These are phyloP conservation scores for Wallemia ichthyophaga DNA, from an alignment of 1,284 basidiomycete species.

Conservation along the genomic window DNA sequence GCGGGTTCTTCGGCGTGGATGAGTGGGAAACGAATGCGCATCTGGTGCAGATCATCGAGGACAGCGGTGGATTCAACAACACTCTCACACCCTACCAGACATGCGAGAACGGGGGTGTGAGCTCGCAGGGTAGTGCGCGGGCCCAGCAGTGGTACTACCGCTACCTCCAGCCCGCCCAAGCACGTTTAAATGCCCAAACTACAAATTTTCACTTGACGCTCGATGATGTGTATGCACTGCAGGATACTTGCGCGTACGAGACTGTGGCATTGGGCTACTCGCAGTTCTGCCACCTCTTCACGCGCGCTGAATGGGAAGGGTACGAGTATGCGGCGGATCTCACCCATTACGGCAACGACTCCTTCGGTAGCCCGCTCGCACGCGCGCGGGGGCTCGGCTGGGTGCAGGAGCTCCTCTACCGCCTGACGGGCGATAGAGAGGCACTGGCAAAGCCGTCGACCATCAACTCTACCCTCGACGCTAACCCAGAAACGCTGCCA, in stretches of 20 bases:
- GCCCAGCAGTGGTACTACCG: slow-evolving; percentile 10
- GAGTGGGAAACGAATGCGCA: slow-evolving; percentile 17
- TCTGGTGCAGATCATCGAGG: slow-evolving; percentile 17
- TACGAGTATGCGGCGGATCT: slow-evolving; percentile 9
- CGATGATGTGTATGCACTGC: slow-evolving; percentile 25
- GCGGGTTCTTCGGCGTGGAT: slow-evolving; percentile 17
- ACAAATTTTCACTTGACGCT: slow-evolving; percentile 22
- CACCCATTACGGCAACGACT: slow-evolving; percentile 33
- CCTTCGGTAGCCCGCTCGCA: slow-evolving; percentile 44
- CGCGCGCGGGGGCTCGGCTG: slow-evolving; percentile 58
- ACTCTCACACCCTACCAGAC: slow-evolving; percentile 17
- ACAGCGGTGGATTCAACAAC: slow-evolving; percentile 19
- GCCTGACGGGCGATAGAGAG: slow-evolving; percentile 37
- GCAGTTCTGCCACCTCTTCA: slow-evolving; percentile 26
- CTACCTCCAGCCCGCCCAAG: slow-evolving; percentile 35
- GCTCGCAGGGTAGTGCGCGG: not conserved
- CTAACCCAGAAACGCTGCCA: slow-evolving; percentile 40
- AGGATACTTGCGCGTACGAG: slow-evolving; percentile 27
- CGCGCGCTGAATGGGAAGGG: slow-evolving; percentile 29
- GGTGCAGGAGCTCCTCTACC: slow-evolving; percentile 45
- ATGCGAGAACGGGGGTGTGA: not conserved
- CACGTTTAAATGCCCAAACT: slow-evolving; percentile 28
- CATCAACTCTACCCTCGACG: slow-evolving; percentile 46
- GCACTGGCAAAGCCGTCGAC: slow-evolving; percentile 38
- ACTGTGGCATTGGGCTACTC: slow-evolving; percentile 21